Evolutionary conservation across 371 early-diverging fungal genomes (phyloP).

Genomic region (Phascolomyces articulosus): DNA sequence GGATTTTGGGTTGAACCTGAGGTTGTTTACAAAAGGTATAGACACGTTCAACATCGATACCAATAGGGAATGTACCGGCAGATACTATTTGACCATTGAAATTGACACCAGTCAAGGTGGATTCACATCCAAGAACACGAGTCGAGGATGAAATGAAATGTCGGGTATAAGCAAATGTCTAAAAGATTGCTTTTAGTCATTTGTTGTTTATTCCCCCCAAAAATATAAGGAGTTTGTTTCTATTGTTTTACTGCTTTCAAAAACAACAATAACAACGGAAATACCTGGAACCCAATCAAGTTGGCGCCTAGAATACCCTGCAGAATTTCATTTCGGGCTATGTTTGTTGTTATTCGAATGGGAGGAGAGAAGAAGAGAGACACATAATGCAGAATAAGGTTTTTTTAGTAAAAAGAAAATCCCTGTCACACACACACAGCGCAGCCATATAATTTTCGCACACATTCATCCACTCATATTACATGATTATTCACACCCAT

Average conservation of each 20-base stretch:
- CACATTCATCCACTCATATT: neutral
- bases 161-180: constrained; percentile 96
- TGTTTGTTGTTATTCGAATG: neutral
- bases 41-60: constrained; percentile 87
- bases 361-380: neutral
- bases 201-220: too few relatives aligned
- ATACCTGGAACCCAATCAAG: constrained; percentile 90
- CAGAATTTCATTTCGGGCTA: constrained; percentile 88
- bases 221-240: constrained; percentile 31
- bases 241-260: neutral
- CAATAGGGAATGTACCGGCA: constrained; percentile 97
- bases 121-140: constrained; percentile 90
- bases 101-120: constrained; percentile 84
- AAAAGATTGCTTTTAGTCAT: too few relatives aligned
- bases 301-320: constrained; percentile 93
- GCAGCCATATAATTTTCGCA: too few relatives aligned
- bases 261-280: neutral
- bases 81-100: constrained; percentile 74
- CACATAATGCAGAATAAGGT: neutral
- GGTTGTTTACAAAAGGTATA: constrained; percentile 50
- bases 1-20: constrained; percentile 74
- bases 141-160: constrained; percentile 96
- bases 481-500: neutral
- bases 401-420: neutral
- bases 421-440: neutral